These are phyloP conservation scores for Moesziomyces aphidis DNA, from an alignment of 1,284 basidiomycete species.

Conservation along the genomic window DNA sequence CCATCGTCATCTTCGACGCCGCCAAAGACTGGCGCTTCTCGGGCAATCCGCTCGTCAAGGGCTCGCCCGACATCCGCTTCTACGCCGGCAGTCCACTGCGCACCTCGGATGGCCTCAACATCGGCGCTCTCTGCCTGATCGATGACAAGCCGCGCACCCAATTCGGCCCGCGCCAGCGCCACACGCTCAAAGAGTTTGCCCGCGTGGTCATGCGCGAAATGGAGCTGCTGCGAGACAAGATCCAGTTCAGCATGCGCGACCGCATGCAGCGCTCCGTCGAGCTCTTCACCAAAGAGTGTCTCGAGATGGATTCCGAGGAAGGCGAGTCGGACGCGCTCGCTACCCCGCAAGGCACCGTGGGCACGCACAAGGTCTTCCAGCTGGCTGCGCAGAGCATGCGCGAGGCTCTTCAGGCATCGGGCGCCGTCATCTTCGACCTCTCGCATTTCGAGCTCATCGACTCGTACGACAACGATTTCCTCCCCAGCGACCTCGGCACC, in stretches of 20 bases:
- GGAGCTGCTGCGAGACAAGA: conserved; percentile 94
- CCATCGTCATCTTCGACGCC: conserved; percentile 85
- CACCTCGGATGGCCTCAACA: conserved; percentile 88
- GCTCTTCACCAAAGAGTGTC: conserved; percentile 90
- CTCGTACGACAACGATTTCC: conserved; percentile 74
- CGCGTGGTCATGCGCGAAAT: conserved; percentile 91
- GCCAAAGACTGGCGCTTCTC: conserved; percentile 87
- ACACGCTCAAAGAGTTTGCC: conserved; percentile 94
- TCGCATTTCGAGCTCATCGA: conserved; percentile 89
- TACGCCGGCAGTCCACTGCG: conserved; percentile 91
- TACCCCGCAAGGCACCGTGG: conserved; percentile 22
- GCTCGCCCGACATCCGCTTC: conserved; percentile 80
- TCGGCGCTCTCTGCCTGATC: conserved; percentile 87
- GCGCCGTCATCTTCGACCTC: conserved; percentile 89
- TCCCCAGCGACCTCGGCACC: conserved; percentile 30
- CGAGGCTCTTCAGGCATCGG: conserved; percentile 89
- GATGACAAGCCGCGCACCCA: conserved; percentile 85
- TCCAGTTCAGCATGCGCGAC: conserved; percentile 88
- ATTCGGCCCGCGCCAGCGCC: conserved; percentile 87
- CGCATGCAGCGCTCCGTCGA: conserved; percentile 95
- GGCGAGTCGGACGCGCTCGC: conserved; percentile 30
- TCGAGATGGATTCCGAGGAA: conserved; percentile 80
- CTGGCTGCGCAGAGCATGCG: conserved; percentile 86
- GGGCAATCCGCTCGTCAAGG: conserved; percentile 80
- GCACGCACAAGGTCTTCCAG: conserved; percentile 45